A percentile compares a stretch with the other conserved stretches of the same genome.
phyloP scores from a whole-genome alignment of 148 eudicot genomes.

The Euryodendron excelsum region DNA sequence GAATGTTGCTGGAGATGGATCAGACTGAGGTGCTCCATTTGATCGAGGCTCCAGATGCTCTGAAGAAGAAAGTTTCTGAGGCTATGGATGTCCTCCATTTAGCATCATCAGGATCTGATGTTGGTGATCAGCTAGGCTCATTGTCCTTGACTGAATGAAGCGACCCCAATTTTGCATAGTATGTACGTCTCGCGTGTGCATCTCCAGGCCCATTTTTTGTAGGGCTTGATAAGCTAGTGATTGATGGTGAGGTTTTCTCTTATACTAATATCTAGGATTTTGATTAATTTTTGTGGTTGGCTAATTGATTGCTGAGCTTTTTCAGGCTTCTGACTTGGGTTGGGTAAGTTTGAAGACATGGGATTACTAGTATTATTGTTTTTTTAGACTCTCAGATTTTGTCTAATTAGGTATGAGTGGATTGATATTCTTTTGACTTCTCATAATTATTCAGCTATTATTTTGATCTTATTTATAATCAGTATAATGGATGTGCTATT shows the following conservation, averaged over 20 bases:
- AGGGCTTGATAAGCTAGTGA: constrained; percentile 3
- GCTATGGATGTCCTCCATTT: constrained; percentile 41
- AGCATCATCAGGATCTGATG: constrained; percentile 23
- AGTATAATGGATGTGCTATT: no score
- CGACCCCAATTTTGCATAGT: neutral
- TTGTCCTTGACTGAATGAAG: constrained; percentile 20
- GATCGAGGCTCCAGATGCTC: constrained; percentile 51
- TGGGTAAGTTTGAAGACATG: neutral
- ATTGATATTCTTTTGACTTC: neutral
- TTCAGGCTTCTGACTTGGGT: constrained; percentile 14
- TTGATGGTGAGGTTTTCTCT: neutral
- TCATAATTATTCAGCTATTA: neutral
- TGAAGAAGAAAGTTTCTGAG: constrained; percentile 50
- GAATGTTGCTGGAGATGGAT: constrained; percentile 59
- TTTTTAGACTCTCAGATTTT: neutral
- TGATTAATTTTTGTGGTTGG: neutral
- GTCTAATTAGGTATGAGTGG: neutral
- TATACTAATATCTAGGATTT: neutral
- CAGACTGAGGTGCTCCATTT: constrained; percentile 55
- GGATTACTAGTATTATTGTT: neutral
- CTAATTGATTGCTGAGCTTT: neutral
- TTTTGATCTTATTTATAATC: neutral
- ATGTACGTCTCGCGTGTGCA: neutral
- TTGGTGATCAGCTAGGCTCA: constrained; percentile 23
- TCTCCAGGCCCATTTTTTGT: neutral